Conservation (phyloP, 768 basidiomycete species). For the Psilocybe cyanescens region DNA sequence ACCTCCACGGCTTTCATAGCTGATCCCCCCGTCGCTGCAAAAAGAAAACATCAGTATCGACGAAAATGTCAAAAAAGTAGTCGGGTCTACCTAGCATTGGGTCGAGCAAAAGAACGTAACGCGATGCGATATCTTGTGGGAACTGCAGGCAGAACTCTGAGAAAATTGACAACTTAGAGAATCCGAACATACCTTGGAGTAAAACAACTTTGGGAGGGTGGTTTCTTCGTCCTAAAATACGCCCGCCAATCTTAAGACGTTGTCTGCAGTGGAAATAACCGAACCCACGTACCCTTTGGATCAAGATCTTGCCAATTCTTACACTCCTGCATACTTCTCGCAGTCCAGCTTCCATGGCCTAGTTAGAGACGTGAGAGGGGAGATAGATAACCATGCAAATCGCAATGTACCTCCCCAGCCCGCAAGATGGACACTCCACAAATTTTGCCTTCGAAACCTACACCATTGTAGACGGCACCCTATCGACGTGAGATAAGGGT, state of each 20-base stretch:
- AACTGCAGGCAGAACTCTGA: slow-evolving; percentile 49
- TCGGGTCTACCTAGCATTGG: slow-evolving; percentile 4
- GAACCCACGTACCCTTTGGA: slow-evolving; percentile 76
- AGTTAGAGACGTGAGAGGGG: slow-evolving; percentile 1
- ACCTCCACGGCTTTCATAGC: slow-evolving; percentile 98
- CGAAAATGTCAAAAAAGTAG: background rate
- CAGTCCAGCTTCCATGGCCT: slow-evolving; percentile 98
- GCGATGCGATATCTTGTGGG: slow-evolving; percentile 87
- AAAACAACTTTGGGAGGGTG: slow-evolving; percentile 89
- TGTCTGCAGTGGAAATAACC: background rate
- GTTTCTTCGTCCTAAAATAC: slow-evolving; percentile 88
- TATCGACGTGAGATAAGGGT: slow-evolving; percentile 28
- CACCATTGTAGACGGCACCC: slow-evolving; percentile 87
- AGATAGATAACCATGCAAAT: background rate
- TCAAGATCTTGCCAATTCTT: slow-evolving; percentile 96
- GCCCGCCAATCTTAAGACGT: background rate
- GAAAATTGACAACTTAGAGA: background rate
- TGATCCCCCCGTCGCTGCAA: slow-evolving; percentile 89
- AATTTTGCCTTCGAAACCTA: slow-evolving; percentile 95
- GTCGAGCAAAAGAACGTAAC: slow-evolving; percentile 86
- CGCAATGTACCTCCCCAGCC: slow-evolving; percentile 75
- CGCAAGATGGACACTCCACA: slow-evolving; percentile 95
- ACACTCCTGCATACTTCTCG: slow-evolving; percentile 94
- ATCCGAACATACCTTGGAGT: slow-evolving; percentile 62
- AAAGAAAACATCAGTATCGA: background rate